Evolutionary conservation across 257 asterid genomes (phyloP).

Genomic region (Solanum ossicruentum): DNA sequence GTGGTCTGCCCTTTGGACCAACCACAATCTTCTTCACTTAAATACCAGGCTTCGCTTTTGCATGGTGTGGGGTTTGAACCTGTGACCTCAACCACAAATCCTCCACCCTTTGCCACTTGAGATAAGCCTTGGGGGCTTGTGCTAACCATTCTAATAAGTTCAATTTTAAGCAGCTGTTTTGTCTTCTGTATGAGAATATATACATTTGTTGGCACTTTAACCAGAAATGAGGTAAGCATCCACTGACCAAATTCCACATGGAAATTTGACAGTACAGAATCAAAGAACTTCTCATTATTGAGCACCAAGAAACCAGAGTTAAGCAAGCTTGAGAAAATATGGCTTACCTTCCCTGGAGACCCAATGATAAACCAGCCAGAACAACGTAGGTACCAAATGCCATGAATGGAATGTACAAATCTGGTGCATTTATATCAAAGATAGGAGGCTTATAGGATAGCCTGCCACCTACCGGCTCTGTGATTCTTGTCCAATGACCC

Average conservation of each 20-base stretch:
- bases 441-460: constrained; percentile 21
- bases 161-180: neutral
- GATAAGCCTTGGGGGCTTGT: too few species aligned
- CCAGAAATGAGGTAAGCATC: neutral
- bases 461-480: constrained; percentile 17
- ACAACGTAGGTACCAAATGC: constrained; percentile 29
- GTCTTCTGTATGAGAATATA: neutral
- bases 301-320: neutral
- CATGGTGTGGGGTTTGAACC: too few species aligned
- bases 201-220: neutral
- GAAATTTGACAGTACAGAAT: neutral
- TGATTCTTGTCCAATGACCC: constrained; percentile 25
- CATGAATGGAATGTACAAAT: constrained; percentile 26
- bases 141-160: neutral
- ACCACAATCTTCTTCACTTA: too few species aligned
- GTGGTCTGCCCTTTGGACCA: too few species aligned
- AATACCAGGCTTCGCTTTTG: too few species aligned
- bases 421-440: constrained; percentile 25
- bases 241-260: neutral
- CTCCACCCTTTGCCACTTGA: too few species aligned
- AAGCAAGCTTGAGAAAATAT: neutral
- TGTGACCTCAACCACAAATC: too few species aligned
- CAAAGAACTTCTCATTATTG: neutral
- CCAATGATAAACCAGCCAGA: constrained; percentile 27
- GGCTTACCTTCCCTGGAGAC: constrained; percentile 31